Evolutionary conservation across 768 basidiomycete genomes (phyloP), one percentile per base, ranked within the genome.

Genomic region (Lactarius sp.): DNA sequence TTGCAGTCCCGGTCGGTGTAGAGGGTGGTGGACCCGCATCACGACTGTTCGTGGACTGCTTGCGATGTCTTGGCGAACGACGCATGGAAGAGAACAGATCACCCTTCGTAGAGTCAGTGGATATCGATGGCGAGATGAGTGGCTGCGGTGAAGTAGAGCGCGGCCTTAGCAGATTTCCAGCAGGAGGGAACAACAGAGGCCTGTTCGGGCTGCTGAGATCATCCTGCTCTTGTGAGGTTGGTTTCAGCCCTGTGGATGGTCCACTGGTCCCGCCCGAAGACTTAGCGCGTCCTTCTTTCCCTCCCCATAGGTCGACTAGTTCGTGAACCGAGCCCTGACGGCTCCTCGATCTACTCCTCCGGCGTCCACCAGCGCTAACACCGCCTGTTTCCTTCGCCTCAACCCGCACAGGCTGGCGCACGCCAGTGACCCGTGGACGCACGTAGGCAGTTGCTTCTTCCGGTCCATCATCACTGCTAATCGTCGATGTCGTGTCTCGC

Each of bases 301-400:
- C 88, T 47, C 88, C 88, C 79, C 87, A 92, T 34, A 92, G 72
- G 71, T 88, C 87, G 34, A 92, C 88, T 60, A 92, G 71, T 70
- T 93, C 87, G 69, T 94, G 90, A 27, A 92, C 90, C 13, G 92
- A 92, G 69, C 84, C 87, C 76, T 92, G 89, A 66, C 90, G 76
- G 46, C 82, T 78, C 68, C 83, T 84, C 49, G 75, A 73, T 68
- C 73, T 79, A 47, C 74, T 70, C 56, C 73, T 67, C 46, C 68
- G 18, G 71, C 67, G 37, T 68, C 62, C 56, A 61, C 66, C 51
- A 69, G 72, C 56, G 64, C 67, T 50, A 69, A 71, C 62, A 42
- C 60, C 62, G 10, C 58, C 65, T 52, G 64, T 60, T 53, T 56
- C 51, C 41, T 68, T 62, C 51, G 39, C 52, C n/a, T 68, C 67